Evolutionary conservation across 129 eudicot genomes (phyloP).

Genomic region (Solidago caesia): DNA sequence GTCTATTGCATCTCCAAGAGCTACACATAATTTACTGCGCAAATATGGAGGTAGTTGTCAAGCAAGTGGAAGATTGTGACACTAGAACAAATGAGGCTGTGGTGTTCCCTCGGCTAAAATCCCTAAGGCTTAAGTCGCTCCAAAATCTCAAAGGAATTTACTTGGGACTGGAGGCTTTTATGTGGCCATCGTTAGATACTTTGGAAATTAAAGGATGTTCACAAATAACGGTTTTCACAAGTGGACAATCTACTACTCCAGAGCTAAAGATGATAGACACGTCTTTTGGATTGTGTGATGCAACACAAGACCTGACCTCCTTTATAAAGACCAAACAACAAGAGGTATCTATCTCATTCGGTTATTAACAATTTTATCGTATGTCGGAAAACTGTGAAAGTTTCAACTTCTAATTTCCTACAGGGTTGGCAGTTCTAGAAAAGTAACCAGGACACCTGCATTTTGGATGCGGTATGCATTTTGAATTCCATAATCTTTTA

Average conservation of each 20-base stretch:
- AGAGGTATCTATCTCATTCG: not conserved
- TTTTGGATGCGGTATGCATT: too few relatives aligned
- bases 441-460: not conserved
- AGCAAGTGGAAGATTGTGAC: not conserved
- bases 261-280: not conserved
- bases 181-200: conserved; percentile 13
- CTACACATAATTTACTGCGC: too few relatives aligned
- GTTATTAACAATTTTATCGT: not conserved
- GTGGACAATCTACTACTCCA: not conserved
- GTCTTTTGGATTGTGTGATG: conserved; percentile 6
- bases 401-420: not conserved
- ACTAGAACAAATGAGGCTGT: not conserved
- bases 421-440: not conserved
- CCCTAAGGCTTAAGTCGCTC: not conserved
- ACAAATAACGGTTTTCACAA: conserved; percentile 7
- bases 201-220: not conserved
- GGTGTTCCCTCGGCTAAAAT: not conserved
- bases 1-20: too few relatives aligned
- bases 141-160: not conserved
- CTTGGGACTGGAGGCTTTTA: not conserved
- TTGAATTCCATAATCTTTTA: too few relatives aligned
- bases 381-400: not conserved
- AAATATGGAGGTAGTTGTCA: not conserved
- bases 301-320: not conserved
- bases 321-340: not conserved